A percentile compares a stretch with the other conserved stretches of the same genome.
Evolutionary conservation across 2,329 filamentous ascomycete genomes (phyloP).

Genomic region (Talaromyces sp.): DNA sequence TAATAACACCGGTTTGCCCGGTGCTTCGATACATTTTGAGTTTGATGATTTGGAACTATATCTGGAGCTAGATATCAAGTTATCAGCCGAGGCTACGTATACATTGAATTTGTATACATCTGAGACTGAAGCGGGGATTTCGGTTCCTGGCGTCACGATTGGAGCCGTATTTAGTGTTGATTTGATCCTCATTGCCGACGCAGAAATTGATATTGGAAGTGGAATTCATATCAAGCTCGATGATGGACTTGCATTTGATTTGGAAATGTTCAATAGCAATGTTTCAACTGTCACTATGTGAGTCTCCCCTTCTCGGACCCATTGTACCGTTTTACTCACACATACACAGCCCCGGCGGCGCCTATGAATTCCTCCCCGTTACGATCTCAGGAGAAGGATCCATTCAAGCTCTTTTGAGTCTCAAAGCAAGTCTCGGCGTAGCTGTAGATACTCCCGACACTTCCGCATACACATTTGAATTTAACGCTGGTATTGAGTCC

Average conservation of each 20-base stretch:
- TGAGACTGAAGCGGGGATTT: conserved; percentile 44
- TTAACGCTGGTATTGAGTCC: conserved; percentile 49
- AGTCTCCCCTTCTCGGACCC: conserved; percentile 26
- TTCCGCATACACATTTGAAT: conserved; percentile 18
- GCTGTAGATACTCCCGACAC: conserved; percentile 11
- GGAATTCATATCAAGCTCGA: conserved; percentile 57
- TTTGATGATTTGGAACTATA: conserved; percentile 56
- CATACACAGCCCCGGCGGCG: conserved; percentile 47
- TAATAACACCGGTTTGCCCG: conserved; percentile 33
- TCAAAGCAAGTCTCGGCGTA: conserved; percentile 24
- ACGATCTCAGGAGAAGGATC: conserved; percentile 44
- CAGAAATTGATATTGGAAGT: conserved; percentile 49
- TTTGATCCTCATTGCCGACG: conserved; percentile 50
- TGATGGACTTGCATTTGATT: conserved; percentile 48
- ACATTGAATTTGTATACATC: conserved; percentile 51
- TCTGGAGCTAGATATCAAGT: conserved; percentile 44
- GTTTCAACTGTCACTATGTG: conserved; percentile 51
- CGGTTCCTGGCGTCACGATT: conserved; percentile 40
- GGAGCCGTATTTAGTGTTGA: conserved; percentile 52
- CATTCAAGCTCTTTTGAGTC: conserved; percentile 28
- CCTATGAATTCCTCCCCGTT: conserved; percentile 58
- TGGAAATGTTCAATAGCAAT: conserved; percentile 51
- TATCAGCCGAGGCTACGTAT: conserved; percentile 46
- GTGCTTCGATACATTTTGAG: conserved; percentile 33
- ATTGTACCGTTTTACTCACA: neutral